Evolutionary conservation across 148 eudicot species (phyloP), one percentile per base, ranked within the genome.

Genomic region (Heliosperma pusillum): DNA sequence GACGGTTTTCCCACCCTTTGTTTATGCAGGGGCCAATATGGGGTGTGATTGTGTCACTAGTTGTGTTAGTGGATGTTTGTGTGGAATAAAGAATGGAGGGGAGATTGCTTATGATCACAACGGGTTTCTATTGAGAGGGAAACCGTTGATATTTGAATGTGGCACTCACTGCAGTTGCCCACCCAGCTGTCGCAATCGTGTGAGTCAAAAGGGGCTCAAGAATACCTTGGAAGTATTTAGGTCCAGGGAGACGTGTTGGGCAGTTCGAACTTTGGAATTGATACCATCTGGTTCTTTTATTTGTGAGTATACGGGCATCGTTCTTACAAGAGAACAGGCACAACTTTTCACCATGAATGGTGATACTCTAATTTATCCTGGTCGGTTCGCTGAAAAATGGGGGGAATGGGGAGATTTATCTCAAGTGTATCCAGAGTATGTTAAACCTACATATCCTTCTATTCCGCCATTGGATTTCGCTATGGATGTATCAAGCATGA

Each of bases 231-330:
- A 94, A 81, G 89, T 94, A 29, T 91, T 90, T 82, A 82, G 93
- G 84, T 88, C 98, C 3, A 85, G 78, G 76, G 97, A 89, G 80
- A 87, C 89, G 2, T 82, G 87, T 42, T 94, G 98, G 98, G 97
- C 89, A 68, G 88, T 94, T 79, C 83, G 98, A 79, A 91, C 96
- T 0, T 78, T 94, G 69, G 91, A 94, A 52, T 76, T 92, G 83
- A 88, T 94, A 59, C 90, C 74, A 72, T 96, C 97, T 70, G 98
- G 98, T 60, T 74, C 93, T 67, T 94, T 94, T 81, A 87, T 94
- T 26, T 93, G 97, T 66, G 98, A 93, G 75, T 93, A 80, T 76
- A 76, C 98, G 2, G 98, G 98, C 21, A 84, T 91, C 78, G 88
- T 84, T 76, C 90, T 93, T 53, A 88, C 93, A 20, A 80, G 84